Conservation (phyloP, 148 eudicot species). For the Simmondsia chinensis region DNA sequence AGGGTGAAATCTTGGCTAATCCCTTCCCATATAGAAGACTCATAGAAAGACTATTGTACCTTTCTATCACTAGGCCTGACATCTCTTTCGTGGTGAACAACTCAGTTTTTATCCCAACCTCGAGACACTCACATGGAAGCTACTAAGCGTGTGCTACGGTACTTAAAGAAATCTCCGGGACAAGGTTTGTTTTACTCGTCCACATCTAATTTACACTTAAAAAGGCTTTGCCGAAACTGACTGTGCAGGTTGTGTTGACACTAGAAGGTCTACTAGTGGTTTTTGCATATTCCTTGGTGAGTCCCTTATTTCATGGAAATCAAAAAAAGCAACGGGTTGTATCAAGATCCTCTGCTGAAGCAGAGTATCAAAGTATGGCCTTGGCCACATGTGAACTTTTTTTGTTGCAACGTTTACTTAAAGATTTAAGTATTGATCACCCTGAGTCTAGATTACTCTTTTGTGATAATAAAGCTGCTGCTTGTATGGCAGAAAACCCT, state of each 20-base stretch:
- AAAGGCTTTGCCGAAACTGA: neutral
- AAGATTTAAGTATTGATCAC: neutral
- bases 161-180: neutral
- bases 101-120: no score
- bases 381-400: neutral
- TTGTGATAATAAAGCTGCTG: neutral
- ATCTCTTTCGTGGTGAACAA: no score
- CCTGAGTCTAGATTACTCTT: neutral
- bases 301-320: neutral
- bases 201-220: neutral
- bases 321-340: neutral
- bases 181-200: neutral
- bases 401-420: neutral
- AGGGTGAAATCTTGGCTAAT: no score
- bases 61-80: no score
- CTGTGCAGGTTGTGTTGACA: neutral
- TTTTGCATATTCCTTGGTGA: neutral
- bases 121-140: no score
- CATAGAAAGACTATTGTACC: no score
- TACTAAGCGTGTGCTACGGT: no score
- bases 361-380: neutral
- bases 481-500: neutral
- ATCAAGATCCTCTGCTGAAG: neutral
- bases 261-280: neutral
- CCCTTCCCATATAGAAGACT: no score